phyloP scores from a whole-genome alignment of 805 yeast genomes.

The Komagataella kurtzmanii region DNA sequence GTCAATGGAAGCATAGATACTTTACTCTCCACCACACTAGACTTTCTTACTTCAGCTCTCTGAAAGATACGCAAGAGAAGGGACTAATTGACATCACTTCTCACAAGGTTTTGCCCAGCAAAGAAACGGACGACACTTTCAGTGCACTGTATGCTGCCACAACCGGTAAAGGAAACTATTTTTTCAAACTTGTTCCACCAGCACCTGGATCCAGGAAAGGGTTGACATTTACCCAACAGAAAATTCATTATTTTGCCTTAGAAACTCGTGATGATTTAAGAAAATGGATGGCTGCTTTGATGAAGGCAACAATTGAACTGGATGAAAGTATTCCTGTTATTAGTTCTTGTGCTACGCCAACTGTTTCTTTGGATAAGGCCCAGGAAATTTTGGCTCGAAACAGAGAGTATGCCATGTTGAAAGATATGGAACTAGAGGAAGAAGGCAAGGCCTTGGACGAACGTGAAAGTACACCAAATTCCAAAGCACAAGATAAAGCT shows the following conservation, averaged over 20 bases:
- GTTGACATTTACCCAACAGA: conserved; percentile 90
- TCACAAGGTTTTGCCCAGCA: conserved; percentile 75
- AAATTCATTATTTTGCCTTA: conserved; percentile 91
- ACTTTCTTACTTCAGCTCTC: conserved; percentile 70
- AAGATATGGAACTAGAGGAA: conserved; percentile 34
- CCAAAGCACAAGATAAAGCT: neutral
- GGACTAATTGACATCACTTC: conserved; percentile 95
- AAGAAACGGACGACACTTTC: conserved; percentile 59
- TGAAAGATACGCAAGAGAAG: conserved; percentile 71
- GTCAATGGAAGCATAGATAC: conserved; percentile 84
- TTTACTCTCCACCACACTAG: conserved; percentile 89
- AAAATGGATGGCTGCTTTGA: conserved; percentile 86
- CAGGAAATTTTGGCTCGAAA: conserved; percentile 78
- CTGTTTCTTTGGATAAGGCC: conserved; percentile 77
- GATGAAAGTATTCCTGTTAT: conserved; percentile 89
- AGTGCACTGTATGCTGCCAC: conserved; percentile 85
- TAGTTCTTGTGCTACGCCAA: conserved; percentile 91
- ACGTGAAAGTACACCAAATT: neutral
- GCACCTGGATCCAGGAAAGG: conserved; percentile 96
- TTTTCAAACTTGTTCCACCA: conserved; percentile 91
- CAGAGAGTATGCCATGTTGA: conserved; percentile 53
- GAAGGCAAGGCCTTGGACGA: conserved; percentile 15
- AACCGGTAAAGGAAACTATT: conserved; percentile 86
- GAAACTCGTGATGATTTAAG: conserved; percentile 87
- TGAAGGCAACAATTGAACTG: conserved; percentile 92